Evolutionary conservation across 2,329 filamentous ascomycete genomes (phyloP).

Genomic region (Huntiella abstrusa): DNA sequence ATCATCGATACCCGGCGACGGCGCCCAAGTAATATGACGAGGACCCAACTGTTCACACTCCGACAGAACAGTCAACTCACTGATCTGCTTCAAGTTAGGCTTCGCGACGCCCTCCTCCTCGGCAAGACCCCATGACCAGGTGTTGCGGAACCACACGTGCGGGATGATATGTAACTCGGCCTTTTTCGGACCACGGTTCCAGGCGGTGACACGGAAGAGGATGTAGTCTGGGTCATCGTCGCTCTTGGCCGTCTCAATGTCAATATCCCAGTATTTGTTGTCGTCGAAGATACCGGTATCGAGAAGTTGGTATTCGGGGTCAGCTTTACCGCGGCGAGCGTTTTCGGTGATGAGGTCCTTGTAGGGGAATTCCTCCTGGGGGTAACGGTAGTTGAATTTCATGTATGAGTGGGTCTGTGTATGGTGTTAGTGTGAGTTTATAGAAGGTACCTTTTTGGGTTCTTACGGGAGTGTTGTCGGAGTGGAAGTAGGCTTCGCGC

Average conservation of each 20-base stretch:
- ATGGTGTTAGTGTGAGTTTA: too few species aligned
- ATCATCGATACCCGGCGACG: constrained; percentile 62
- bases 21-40: constrained; percentile 67
- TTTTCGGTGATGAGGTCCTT: constrained; percentile 74
- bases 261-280: constrained; percentile 88
- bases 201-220: constrained; percentile 84
- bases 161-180: constrained; percentile 86
- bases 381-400: constrained; percentile 97
- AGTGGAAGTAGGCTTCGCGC: constrained; percentile 90
- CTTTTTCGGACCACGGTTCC: constrained; percentile 81
- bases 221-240: constrained; percentile 80
- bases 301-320: constrained; percentile 78
- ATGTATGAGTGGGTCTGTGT: constrained; percentile 63
- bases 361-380: constrained; percentile 81
- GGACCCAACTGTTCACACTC: constrained; percentile 54
- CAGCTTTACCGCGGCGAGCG: constrained; percentile 51
- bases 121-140: constrained; percentile 86
- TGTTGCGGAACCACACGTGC: constrained; percentile 94
- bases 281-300: constrained; percentile 82
- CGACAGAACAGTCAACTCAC: constrained; percentile 20
- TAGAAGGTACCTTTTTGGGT: background rate
- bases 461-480: constrained; percentile 71
- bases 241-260: constrained; percentile 92
- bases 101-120: constrained; percentile 60
- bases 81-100: constrained; percentile 52